phyloP scores from a whole-genome alignment of 2,329 filamentous ascomycete genomes.

The Trichophyton equinum region DNA sequence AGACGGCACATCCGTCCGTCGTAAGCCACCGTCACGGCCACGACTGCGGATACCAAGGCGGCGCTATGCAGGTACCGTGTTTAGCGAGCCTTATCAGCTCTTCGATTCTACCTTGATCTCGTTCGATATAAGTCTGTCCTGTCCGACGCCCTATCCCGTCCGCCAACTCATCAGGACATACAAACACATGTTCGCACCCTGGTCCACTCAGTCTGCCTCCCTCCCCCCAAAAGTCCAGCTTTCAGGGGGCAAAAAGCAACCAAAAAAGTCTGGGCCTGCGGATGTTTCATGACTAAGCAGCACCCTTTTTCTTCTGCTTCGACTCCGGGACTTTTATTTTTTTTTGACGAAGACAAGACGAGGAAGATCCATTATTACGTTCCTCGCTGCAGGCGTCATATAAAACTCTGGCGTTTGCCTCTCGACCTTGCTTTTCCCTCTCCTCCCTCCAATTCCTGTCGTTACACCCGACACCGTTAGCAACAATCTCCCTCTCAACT shows the following conservation, averaged over 20 bases:
- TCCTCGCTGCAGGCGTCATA: not conserved
- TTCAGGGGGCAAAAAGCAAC: not conserved
- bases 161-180: too few relatives aligned
- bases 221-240: too few relatives aligned
- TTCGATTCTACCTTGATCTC: too few relatives aligned
- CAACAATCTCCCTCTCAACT: too few relatives aligned
- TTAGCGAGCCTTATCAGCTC: too few relatives aligned
- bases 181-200: too few relatives aligned
- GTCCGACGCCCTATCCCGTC: not conserved
- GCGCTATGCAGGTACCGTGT: too few relatives aligned
- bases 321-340: not conserved
- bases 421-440: not conserved
- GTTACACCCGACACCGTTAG: not conserved
- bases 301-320: not conserved
- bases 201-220: too few relatives aligned
- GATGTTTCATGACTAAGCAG: conserved; percentile 3
- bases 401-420: conserved; percentile 3
- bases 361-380: not conserved
- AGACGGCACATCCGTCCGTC: conserved; percentile 14
- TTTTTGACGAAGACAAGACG: too few relatives aligned
- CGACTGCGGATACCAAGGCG: too few relatives aligned
- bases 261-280: not conserved
- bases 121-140: too few relatives aligned
- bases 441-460: not conserved
- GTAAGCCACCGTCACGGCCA: not conserved